Conservation (phyloP, 305 asterid species). For the Fraxinus dipetala region DNA sequence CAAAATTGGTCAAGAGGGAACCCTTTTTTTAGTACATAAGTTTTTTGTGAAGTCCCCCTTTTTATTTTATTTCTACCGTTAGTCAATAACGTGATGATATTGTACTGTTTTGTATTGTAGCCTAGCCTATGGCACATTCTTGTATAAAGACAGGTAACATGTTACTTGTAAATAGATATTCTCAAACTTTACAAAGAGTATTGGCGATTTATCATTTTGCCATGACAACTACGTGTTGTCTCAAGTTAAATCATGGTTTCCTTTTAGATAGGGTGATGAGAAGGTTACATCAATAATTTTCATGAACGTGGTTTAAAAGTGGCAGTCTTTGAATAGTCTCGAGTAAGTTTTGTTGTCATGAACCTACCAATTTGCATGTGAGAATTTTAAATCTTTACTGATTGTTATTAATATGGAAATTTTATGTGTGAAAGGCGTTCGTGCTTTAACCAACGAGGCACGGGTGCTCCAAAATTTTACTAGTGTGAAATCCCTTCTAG, state of each 20-base stretch:
- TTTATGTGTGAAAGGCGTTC: neutral
- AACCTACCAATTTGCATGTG: neutral
- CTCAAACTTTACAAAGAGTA: neutral
- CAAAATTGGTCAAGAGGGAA: slow-evolving; percentile 18
- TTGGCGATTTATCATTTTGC: neutral
- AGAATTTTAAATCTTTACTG: neutral
- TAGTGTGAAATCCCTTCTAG: neutral
- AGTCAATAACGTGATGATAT: neutral
- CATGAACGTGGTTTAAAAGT: neutral
- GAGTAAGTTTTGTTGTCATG: neutral
- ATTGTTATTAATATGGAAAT: too few relatives aligned
- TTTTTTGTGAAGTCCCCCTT: neutral
- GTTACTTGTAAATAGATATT: neutral
- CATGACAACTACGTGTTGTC: neutral
- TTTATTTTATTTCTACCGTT: neutral
- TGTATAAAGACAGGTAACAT: neutral
- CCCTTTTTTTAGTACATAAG: neutral
- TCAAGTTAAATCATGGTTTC: neutral
- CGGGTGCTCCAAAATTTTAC: neutral
- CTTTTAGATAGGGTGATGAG: neutral
- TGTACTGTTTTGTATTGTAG: neutral
- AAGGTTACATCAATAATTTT: neutral
- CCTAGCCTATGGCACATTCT: neutral
- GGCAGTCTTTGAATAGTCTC: neutral
- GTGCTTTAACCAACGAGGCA: neutral